Base-by-base conservation (phyloP, 495 filamentous ascomycete species). In the Lasiosphaeriaceae sp. region DNA sequence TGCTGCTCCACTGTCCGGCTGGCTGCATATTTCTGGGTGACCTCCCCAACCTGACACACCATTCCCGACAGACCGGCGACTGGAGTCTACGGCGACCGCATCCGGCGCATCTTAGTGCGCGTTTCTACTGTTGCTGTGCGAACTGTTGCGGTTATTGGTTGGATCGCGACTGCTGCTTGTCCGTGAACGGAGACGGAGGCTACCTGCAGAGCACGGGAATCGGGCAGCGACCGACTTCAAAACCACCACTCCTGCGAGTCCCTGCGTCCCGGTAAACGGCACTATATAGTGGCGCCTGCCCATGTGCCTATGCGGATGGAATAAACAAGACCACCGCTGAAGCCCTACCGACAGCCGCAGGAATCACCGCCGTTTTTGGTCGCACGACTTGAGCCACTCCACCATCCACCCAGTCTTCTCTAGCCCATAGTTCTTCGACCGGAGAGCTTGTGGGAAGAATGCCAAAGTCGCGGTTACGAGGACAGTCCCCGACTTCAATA, bases 391-490 rank as follows among this genome's bases (percentile, higher is more conserved):
- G 39, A 29, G 6, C 46, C 26, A 16, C 11, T 37, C 49, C 7
- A 3, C 4, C 26, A 31, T 9, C 26, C 16, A 37, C 45, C 45
- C 50, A 34, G 19, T 47, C 23, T 19, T 46, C 31, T 39, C 47
- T 41, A 14, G 22, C 34, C 53, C 52, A 16, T 21, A 47, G 37
- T 55, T 41, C 29, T 14, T 47, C 31, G 48, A 41, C 48, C 52
- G 47, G 49, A 50, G 47, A 45, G 46, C 48, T 23, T 43, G 53
- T 58, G 63, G 69, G 66, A 71, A 76, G 70, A 68, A 79, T 78
- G 75, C 66, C 69, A 67, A 74, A 49, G 50, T 61, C 75, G 62
- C 71, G 70, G 60, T 67, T 71, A 64, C 66, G 72, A 67, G 60
- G 66, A 71, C 71, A 62, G 52, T 74, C 74, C 57, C 71, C 74